phyloP scores from a whole-genome alignment of 768 basidiomycete genomes.

The Gloeostereum incarnatum region DNA sequence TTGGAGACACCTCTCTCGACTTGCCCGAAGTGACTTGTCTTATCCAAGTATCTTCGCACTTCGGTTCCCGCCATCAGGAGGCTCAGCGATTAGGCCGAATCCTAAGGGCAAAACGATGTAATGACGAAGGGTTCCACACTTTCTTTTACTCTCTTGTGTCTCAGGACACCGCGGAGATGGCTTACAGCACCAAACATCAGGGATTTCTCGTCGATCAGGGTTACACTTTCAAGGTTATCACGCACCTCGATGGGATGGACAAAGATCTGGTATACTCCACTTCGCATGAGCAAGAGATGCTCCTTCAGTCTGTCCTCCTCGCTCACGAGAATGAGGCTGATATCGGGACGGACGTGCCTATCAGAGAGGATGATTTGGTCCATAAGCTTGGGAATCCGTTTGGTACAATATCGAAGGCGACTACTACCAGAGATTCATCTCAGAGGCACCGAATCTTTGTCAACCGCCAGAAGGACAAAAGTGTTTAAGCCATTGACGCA shows the following conservation, averaged over 20 bases:
- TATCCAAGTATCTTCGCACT: slow-evolving; percentile 77
- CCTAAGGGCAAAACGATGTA: slow-evolving; percentile 65
- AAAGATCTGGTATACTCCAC: slow-evolving; percentile 59
- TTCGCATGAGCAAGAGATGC: slow-evolving; percentile 61
- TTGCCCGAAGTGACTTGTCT: slow-evolving; percentile 75
- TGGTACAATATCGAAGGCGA: too few species aligned
- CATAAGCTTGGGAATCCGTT: too few species aligned
- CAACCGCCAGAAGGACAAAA: too few species aligned
- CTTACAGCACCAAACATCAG: slow-evolving; percentile 73
- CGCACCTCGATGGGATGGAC: slow-evolving; percentile 69
- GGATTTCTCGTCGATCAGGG: slow-evolving; percentile 77
- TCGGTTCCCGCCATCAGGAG: slow-evolving; percentile 75
- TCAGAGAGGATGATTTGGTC: slow-evolving; percentile 43
- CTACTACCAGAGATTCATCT: too few species aligned
- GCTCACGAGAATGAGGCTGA: slow-evolving; percentile 59
- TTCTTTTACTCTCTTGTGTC: slow-evolving; percentile 81
- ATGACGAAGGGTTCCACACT: slow-evolving; percentile 78
- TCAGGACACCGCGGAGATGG: slow-evolving; percentile 78
- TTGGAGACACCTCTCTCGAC: slow-evolving; percentile 75
- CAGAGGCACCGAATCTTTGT: too few species aligned
- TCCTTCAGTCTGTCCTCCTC: slow-evolving; percentile 63
- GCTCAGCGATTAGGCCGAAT: slow-evolving; percentile 71
- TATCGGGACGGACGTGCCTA: slow-evolving; percentile 46
- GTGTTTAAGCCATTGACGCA: too few species aligned
- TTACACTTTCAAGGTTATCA: slow-evolving; percentile 80